Percentiles rank a stretch among this genome's conserved stretches.
Evolutionary conservation across 148 eudicot species (phyloP).

Genomic region (Vaccinium darrowii): DNA sequence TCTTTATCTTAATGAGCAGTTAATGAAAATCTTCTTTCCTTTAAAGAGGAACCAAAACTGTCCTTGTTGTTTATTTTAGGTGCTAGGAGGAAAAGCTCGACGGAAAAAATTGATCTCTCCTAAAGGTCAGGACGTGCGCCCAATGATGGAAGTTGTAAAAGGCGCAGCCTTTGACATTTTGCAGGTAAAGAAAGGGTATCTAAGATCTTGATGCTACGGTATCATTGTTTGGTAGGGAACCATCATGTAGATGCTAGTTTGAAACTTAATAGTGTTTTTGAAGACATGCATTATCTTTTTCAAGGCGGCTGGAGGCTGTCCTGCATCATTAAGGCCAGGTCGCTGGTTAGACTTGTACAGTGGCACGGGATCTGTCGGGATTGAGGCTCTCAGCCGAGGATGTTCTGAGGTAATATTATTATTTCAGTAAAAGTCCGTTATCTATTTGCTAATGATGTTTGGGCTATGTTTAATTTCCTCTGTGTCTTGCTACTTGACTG

Average conservation of each 20-base stretch:
- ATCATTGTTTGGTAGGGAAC: neutral
- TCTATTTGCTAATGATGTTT: neutral
- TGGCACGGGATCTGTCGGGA: slow-evolving; percentile 97
- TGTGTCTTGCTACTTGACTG: neutral
- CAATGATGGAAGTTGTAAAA: slow-evolving; percentile 98
- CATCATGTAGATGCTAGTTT: neutral
- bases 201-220: neutral
- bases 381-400: slow-evolving; percentile 93
- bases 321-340: slow-evolving; percentile 81
- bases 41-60: slow-evolving; percentile 1
- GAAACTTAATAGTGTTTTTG: neutral
- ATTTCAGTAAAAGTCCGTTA: neutral
- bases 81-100: slow-evolving; percentile 79
- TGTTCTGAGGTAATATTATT: slow-evolving; percentile 68
- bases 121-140: slow-evolving; percentile 81
- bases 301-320: slow-evolving; percentile 86
- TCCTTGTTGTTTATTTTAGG: slow-evolving; percentile 41
- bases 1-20: slow-evolving; percentile 7
- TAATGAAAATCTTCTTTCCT: neutral
- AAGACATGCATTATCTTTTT: slow-evolving; percentile 9
- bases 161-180: slow-evolving; percentile 82
- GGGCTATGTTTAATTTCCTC: neutral
- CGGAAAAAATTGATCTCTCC: slow-evolving; percentile 89
- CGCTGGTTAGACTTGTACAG: slow-evolving; percentile 95
- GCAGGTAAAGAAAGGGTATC: slow-evolving; percentile 47